Evolutionary conservation across 305 asterid species (phyloP).

Genomic region (Solanum hybrid): DNA sequence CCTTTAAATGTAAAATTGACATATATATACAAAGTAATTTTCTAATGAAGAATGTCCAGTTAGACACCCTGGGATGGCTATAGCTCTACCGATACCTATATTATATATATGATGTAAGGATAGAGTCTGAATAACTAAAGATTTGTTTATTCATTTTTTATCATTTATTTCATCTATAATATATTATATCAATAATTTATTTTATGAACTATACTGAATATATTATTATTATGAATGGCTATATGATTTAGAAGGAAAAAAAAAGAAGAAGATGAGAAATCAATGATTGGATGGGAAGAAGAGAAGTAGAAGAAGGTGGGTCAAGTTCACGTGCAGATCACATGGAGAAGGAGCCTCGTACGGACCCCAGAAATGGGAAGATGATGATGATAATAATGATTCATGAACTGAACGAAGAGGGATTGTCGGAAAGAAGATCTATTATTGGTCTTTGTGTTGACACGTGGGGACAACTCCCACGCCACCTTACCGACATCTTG

Average conservation of each 20-base stretch:
- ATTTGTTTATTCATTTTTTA: too few species aligned
- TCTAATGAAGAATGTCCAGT: rapidly evolving
- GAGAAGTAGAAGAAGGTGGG: conserved; percentile 9
- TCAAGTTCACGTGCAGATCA: conserved; percentile 47
- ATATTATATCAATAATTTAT: too few species aligned
- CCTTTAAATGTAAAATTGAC: too few species aligned
- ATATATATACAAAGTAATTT: too few species aligned
- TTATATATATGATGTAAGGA: background rate
- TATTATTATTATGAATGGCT: too few species aligned
- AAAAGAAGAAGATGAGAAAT: background rate
- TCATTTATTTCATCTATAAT: too few species aligned
- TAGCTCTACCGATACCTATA: too few species aligned
- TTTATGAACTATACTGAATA: too few species aligned
- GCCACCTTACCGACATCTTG: conserved; percentile 50
- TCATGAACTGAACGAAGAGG: conserved; percentile 10
- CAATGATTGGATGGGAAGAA: background rate
- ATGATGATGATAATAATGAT: background rate
- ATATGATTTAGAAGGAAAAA: too few species aligned
- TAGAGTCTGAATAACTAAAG: background rate
- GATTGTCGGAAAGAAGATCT: conserved; percentile 32
- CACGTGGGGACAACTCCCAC: conserved; percentile 73
- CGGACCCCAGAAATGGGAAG: conserved; percentile 21
- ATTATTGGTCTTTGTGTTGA: conserved; percentile 41
- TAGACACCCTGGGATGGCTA: background rate
- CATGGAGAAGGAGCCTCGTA: conserved; percentile 54